Conservation (phyloP, 2,329 filamentous ascomycete species). For the Emmonsiellopsis sp. region DNA sequence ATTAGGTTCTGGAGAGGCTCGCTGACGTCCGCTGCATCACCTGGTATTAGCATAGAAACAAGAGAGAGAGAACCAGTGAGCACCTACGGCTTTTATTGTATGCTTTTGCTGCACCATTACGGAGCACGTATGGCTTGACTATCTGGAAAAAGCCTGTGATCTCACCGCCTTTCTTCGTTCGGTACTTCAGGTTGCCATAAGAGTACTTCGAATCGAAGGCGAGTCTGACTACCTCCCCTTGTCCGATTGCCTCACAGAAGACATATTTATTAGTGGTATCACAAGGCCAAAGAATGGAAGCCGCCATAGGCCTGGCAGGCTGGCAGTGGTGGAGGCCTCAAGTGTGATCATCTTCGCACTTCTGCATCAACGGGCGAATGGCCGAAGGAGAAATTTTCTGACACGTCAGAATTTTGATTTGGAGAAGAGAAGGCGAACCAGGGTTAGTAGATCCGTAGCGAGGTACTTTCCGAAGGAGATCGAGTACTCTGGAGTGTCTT, state of each 20-base stretch:
- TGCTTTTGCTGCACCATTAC: constrained; percentile 4
- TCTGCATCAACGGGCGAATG: neutral
- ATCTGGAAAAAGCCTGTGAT: constrained; percentile 4
- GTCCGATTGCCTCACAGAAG: neutral
- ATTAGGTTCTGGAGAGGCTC: neutral
- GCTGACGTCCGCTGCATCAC: neutral
- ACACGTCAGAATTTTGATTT: neutral
- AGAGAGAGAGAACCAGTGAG: no score
- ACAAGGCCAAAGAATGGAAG: no score
- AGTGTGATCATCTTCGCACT: neutral
- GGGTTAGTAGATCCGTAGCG: neutral
- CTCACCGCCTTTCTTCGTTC: constrained; percentile 5
- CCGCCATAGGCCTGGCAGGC: no score
- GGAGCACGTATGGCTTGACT: constrained; percentile 4
- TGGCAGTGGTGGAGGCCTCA: no score
- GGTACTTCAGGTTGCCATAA: neutral
- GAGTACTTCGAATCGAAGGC: neutral
- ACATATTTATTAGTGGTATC: neutral
- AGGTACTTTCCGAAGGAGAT: no score
- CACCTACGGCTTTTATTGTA: constrained; percentile 3
- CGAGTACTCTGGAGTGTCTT: no score
- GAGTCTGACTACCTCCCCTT: neutral
- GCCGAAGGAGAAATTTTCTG: neutral
- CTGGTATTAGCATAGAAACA: neutral
- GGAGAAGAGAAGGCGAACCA: neutral